phyloP scores from a whole-genome alignment of 352 stramenopile genomes.

The Blastocystis sp. region DNA sequence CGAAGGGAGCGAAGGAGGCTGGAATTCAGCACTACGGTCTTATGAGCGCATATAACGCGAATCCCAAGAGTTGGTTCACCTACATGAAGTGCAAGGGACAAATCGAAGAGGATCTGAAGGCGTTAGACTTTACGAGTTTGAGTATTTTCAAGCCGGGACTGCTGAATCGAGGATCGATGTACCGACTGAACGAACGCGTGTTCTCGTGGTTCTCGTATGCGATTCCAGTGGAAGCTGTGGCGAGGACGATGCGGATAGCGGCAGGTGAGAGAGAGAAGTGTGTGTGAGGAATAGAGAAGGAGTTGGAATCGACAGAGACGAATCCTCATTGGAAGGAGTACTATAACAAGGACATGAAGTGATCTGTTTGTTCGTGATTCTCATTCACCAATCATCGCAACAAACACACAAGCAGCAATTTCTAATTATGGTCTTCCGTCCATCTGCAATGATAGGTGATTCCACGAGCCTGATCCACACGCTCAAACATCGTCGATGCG shows the following conservation, averaged over 20 bases:
- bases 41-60: neutral
- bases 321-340: no score
- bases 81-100: neutral
- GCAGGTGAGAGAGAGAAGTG: neutral
- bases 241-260: neutral
- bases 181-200: neutral
- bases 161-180: neutral
- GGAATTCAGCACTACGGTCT: neutral
- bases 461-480: neutral
- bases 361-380: no score
- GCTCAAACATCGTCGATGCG: neutral
- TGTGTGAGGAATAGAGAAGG: neutral
- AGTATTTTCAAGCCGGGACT: neutral
- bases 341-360: no score
- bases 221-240: neutral
- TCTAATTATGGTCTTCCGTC: constrained; percentile 29
- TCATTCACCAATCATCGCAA: no score
- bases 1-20: neutral
- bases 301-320: neutral
- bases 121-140: neutral
- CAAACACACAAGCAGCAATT: constrained; percentile 10
- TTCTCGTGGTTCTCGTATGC: neutral
- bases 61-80: neutral
- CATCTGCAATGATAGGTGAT: constrained; percentile 30
- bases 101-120: neutral